Evolutionary conservation across 441 rosid species (phyloP), one percentile per base, ranked within the genome.

Genomic region (Aleurites moluccanus): DNA sequence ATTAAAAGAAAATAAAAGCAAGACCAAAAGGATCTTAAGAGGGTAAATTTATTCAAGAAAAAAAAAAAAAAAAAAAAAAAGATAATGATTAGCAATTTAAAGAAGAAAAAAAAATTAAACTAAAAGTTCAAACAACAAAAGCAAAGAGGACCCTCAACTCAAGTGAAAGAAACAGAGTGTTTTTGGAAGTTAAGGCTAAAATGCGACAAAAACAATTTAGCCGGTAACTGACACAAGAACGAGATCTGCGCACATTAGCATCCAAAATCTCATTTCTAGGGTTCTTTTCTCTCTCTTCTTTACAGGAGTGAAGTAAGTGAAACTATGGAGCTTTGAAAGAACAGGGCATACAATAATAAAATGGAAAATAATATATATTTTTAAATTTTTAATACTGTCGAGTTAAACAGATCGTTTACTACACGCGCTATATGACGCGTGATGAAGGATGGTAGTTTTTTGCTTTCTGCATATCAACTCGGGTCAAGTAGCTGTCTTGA

Each of bases 81-180:
- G 74, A 66, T 42, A 85, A 83, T 85, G 85, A 86, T 82, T 87
- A 83, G 81, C 68, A 81, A 79, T n/a, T 84, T 76, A 75, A 80
- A 65, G 79, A 83, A n/a, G n/a, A n/a, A n/a, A n/a, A 68, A 23
- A 78, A 77, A 57, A 78, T 80, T 69, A 78, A 73, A 67, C 74
- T 67, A 69, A 60, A 76, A 73, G 28, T 55, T 23, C 10, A 4
- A 35, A 72, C 74, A 67, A 62, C 69, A 78, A 79, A 75, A 77
- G 67, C 13, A 76, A 77, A 78, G 79, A 79, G 75, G 82, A 74
- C 79, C 77, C 45, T 25, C 75, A 78, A 69, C 55, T n/a, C 27
- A n/a, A 44, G 14, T 27, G 33, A 55, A 56, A 68, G 70, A 28
- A 73, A 77, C 73, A 64, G 74, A 72, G 20, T 55, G 59, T 74